Evolutionary conservation across 1,284 basidiomycete species (phyloP).

Genomic region (Phellopilus nigrolimitatus): DNA sequence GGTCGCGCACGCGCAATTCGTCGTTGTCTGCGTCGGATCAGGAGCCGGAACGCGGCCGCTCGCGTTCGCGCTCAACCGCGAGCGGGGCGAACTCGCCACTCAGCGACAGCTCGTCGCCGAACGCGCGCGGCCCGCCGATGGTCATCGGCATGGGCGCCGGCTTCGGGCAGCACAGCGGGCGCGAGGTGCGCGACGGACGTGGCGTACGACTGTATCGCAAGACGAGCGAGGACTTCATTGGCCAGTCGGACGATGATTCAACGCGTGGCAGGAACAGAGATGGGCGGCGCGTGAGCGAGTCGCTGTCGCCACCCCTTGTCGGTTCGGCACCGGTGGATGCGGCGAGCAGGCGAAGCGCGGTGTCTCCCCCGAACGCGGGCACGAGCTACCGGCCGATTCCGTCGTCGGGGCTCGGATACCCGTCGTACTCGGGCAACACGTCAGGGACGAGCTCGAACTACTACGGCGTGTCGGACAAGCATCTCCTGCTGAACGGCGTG

Average conservation of each 20-base stretch:
- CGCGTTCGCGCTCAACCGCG: constrained; percentile 13
- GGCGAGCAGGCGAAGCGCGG: neutral
- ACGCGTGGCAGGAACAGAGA: constrained; percentile 11
- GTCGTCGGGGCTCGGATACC: neutral
- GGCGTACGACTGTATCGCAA: constrained; percentile 18
- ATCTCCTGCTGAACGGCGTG: neutral
- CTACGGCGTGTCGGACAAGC: neutral
- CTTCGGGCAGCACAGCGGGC: constrained; percentile 12
- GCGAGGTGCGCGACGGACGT: constrained; percentile 19
- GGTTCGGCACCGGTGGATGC: neutral
- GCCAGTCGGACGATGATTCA: neutral
- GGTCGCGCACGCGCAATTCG: constrained; percentile 19
- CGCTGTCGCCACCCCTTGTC: constrained; percentile 12
- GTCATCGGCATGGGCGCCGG: constrained; percentile 10
- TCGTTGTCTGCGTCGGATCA: constrained; percentile 13
- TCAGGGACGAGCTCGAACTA: neutral
- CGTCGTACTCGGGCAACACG: constrained; percentile 1
- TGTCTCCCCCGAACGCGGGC: neutral
- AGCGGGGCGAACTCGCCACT: constrained; percentile 18
- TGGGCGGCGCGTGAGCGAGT: constrained; percentile 17
- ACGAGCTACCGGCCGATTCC: constrained; percentile 4
- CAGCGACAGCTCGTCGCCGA: constrained; percentile 13
- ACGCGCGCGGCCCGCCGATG: neutral
- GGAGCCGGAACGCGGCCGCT: constrained; percentile 16
- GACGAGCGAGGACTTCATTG: constrained; percentile 20